Evolutionary conservation across 108 stramenopile genomes (phyloP).

Genomic region (Pseudonitzschia pungens): DNA sequence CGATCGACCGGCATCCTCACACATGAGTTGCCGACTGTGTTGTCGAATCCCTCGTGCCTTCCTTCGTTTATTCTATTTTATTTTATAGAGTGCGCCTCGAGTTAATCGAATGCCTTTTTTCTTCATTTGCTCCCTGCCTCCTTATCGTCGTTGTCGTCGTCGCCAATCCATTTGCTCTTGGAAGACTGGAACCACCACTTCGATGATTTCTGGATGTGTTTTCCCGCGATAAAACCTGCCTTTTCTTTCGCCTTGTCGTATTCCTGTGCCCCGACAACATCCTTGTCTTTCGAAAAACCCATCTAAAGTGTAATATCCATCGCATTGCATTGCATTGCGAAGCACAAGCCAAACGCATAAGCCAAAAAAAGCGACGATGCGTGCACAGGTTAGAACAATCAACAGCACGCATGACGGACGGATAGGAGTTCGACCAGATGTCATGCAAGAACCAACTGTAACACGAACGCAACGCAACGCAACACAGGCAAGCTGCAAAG

Average conservation of each 20-base stretch:
- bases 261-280: slow-evolving; percentile 65
- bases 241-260: slow-evolving; percentile 85
- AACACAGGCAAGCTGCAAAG: background rate
- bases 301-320: slow-evolving; percentile 34
- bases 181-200: slow-evolving; percentile 78
- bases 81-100: too few relatives aligned
- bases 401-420: too few relatives aligned
- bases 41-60: too few relatives aligned
- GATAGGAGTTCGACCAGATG: too few relatives aligned
- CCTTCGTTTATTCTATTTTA: too few relatives aligned
- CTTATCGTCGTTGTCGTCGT: background rate
- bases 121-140: background rate
- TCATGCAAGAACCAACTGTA: too few relatives aligned
- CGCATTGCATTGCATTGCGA: background rate
- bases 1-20: too few relatives aligned
- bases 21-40: too few relatives aligned
- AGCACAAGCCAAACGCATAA: too few relatives aligned
- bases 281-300: slow-evolving; percentile 63
- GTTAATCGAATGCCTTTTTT: background rate
- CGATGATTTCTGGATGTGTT: slow-evolving; percentile 67
- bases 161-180: slow-evolving; percentile 32
- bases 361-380: too few relatives aligned
- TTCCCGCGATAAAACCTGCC: slow-evolving; percentile 83
- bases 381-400: too few relatives aligned
- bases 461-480: background rate